Evolutionary conservation across 495 filamentous ascomycete species (phyloP).

Genomic region (Sordaria brevicollis): DNA sequence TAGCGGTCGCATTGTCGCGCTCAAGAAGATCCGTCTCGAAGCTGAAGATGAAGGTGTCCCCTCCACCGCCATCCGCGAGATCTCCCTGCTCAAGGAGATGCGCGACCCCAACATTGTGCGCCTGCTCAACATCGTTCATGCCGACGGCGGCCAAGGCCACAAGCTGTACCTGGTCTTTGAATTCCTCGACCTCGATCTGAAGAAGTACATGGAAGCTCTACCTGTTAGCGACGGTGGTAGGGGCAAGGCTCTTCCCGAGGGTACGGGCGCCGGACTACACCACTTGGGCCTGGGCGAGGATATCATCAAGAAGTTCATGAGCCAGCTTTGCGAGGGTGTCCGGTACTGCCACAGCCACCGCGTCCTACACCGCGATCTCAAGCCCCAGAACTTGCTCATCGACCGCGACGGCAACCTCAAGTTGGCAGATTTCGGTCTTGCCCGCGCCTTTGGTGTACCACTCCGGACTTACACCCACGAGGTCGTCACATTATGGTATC

Average conservation of each 20-base stretch:
- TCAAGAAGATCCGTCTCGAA: slow-evolving; percentile 98
- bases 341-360: slow-evolving; percentile 95
- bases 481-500: slow-evolving; percentile 98
- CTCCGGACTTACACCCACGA: slow-evolving; percentile 97
- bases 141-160: slow-evolving; percentile 59
- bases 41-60: slow-evolving; percentile 96
- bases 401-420: slow-evolving; percentile 93
- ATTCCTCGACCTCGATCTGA: slow-evolving; percentile 86
- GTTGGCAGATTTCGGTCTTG: slow-evolving; percentile 93
- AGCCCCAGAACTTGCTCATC: slow-evolving; percentile 96
- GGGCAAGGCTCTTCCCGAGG: slow-evolving; percentile 79
- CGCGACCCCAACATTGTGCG: slow-evolving; percentile 89
- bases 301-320: slow-evolving; percentile 98
- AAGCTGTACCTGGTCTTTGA: slow-evolving; percentile 95
- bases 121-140: slow-evolving; percentile 90
- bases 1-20: slow-evolving; percentile 72
- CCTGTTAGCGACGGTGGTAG: slow-evolving; percentile 83
- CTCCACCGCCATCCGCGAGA: slow-evolving; percentile 92
- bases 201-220: slow-evolving; percentile 98
- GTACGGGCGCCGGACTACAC: slow-evolving; percentile 52
- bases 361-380: slow-evolving; percentile 89
- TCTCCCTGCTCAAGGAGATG: slow-evolving; percentile 94
- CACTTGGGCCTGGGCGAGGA: slow-evolving; percentile 70
- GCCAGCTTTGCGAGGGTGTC: slow-evolving; percentile 81
- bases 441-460: slow-evolving; percentile 91